Percentiles rank a stretch among this genome's conserved stretches.
Conservation (phyloP, 441 rosid species). For the Rhodomyrtus psidioides region DNA sequence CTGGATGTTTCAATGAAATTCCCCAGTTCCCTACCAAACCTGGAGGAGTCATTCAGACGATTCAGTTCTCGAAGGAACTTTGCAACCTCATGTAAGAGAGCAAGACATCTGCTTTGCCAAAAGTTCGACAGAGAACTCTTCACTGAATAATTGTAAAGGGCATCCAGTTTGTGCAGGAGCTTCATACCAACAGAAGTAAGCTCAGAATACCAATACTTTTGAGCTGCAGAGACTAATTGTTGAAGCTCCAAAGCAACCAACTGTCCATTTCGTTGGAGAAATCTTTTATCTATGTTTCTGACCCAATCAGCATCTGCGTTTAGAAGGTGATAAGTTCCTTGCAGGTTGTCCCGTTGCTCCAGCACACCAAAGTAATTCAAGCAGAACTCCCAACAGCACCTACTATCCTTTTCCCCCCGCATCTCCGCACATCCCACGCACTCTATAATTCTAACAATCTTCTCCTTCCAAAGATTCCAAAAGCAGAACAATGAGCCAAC, state of each 20-base stretch:
- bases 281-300: neutral
- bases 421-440: neutral
- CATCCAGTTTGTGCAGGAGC: neutral
- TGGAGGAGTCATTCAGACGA: neutral
- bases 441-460: neutral
- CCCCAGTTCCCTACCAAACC: neutral
- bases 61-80: neutral
- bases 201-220: slow-evolving; percentile 1
- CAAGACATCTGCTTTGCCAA: neutral
- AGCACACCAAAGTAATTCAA: slow-evolving; percentile 2
- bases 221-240: neutral
- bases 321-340: neutral
- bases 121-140: neutral
- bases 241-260: neutral
- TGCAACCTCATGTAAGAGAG: neutral
- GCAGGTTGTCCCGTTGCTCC: neutral
- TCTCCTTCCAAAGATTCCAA: slow-evolving; percentile 3
- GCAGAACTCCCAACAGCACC: neutral
- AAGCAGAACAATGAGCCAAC: neutral
- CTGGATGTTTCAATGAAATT: slow-evolving; percentile 4
- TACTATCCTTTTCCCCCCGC: neutral
- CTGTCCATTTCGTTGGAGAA: neutral
- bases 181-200: neutral
- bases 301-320: neutral
- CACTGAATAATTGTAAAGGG: neutral